These are phyloP conservation scores for Alternaria sp. DNA, from an alignment of 2,329 filamentous ascomycete species.

Conservation along the genomic window DNA sequence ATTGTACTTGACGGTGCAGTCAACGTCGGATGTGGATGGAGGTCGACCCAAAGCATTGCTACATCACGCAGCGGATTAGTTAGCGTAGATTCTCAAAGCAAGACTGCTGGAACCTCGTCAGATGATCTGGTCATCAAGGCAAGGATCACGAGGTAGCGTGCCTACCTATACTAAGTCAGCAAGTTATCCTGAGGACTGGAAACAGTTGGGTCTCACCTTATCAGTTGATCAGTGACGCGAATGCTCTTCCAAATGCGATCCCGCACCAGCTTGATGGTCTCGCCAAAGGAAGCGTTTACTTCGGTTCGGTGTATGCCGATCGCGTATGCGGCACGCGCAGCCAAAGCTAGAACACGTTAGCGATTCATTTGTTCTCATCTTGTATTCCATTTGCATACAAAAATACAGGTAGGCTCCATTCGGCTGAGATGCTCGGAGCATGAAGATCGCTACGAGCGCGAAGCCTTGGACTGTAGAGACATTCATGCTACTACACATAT, in stretches of 20 bases:
- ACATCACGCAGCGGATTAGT: not conserved
- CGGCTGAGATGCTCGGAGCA: slow-evolving; percentile 61
- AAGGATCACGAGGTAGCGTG: not conserved
- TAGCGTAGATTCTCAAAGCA: not conserved
- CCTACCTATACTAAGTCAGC: not conserved
- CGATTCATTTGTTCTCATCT: too few relatives aligned
- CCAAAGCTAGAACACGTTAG: slow-evolving; percentile 45
- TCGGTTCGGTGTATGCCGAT: slow-evolving; percentile 63
- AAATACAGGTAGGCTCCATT: slow-evolving; percentile 64
- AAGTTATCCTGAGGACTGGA: not conserved
- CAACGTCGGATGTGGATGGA: slow-evolving; percentile 62
- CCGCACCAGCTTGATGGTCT: slow-evolving; percentile 52
- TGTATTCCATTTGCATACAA: slow-evolving; percentile 36
- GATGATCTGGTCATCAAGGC: not conserved
- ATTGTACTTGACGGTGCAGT: slow-evolving; percentile 55
- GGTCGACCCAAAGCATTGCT: slow-evolving; percentile 62
- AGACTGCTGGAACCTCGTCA: not conserved
- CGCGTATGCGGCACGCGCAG: slow-evolving; percentile 62
- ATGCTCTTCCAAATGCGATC: slow-evolving; percentile 64
- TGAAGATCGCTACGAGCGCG: slow-evolving; percentile 61
- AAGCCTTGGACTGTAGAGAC: slow-evolving; percentile 62
- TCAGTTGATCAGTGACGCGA: slow-evolving; percentile 61
- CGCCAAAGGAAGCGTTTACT: slow-evolving; percentile 61
- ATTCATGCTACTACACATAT: slow-evolving; percentile 60
- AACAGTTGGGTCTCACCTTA: slow-evolving; percentile 30